Base-by-base conservation (phyloP, 305 asterid species). In the Fraxinus albicans region DNA sequence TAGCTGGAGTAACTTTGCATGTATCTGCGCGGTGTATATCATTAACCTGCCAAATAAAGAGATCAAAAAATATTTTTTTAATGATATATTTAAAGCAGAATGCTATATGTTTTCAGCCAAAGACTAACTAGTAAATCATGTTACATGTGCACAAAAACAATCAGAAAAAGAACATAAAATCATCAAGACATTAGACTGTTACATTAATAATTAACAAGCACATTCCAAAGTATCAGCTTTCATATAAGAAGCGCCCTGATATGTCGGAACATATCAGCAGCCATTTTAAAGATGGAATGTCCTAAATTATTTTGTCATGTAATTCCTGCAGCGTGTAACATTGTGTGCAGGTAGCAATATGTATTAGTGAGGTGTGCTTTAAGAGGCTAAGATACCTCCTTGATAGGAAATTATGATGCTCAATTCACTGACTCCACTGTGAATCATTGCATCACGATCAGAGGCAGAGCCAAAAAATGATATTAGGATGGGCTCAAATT, bases 1-100 rank as follows among this genome's bases (percentile, higher is more conserved):
- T 96, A 79, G 98, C 97, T 65, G 99, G 99, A 79, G 97, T 96
- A 80, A 96, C 90, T 90, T 96, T 96, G 90, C 99, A 96, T 73
- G 96, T 89, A 91, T 96, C 94, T 63, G 99, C 95, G 77, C 36
- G 94, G 79, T 91, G 90, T 80, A 96, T 94, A 83, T 91, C 93
- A 84, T 83, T 87, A 82, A 91, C 97, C 99, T 96, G 96, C 84
- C 82, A 88, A 81, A 86, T 1, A 25, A 29, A 84, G 79, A 73
- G 69, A 40, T 78, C 79, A 53, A 40, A 72, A 40, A 1, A 63
- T 47, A 25, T 88, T 80, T 63, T 74, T 76, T 70, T 40, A 82
- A 36, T 65, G 78, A 40, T 31, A 38, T 78, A 60, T 35, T 35
- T 40, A 77, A 82, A 82, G 77, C 38, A 63, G 29, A 83, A 79